phyloP scores from a whole-genome alignment of 73 alveolate species.

The Loxodes magnus region DNA sequence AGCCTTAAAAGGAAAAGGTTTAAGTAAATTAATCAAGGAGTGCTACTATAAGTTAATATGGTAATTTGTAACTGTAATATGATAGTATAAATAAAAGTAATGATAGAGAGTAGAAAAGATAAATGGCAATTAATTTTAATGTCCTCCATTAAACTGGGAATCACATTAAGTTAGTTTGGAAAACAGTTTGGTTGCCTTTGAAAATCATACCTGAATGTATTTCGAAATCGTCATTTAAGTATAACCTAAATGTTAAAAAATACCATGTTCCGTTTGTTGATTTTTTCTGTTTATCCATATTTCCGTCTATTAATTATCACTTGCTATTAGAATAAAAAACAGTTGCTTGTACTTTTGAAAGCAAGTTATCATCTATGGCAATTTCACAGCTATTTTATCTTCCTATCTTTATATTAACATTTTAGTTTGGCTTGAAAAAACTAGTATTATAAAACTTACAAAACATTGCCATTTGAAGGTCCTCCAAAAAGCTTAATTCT shows the following conservation, averaged over 20 bases:
- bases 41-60: no score
- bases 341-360: slow-evolving; percentile 58
- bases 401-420: slow-evolving; percentile 31
- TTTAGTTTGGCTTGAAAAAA: background rate
- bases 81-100: no score
- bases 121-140: no score
- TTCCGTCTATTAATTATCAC: slow-evolving; percentile 63
- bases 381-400: slow-evolving; percentile 57
- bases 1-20: no score
- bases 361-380: slow-evolving; percentile 56
- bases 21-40: no score
- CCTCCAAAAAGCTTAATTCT: slow-evolving; percentile 39
- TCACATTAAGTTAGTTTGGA: no score
- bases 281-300: slow-evolving; percentile 19
- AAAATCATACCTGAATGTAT: slow-evolving; percentile 66
- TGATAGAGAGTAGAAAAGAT: no score
- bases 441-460: background rate
- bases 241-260: no score
- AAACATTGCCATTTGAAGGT: slow-evolving; percentile 38
- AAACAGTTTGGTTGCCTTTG: slow-evolving; percentile 68
- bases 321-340: slow-evolving; percentile 35
- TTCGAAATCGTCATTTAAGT: slow-evolving; percentile 61
- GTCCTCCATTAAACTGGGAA: no score
- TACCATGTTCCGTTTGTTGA: slow-evolving; percentile 80
- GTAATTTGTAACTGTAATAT: no score